Evolutionary conservation across 441 rosid genomes (phyloP).

Genomic region (Pelargonium cotyledonis): DNA sequence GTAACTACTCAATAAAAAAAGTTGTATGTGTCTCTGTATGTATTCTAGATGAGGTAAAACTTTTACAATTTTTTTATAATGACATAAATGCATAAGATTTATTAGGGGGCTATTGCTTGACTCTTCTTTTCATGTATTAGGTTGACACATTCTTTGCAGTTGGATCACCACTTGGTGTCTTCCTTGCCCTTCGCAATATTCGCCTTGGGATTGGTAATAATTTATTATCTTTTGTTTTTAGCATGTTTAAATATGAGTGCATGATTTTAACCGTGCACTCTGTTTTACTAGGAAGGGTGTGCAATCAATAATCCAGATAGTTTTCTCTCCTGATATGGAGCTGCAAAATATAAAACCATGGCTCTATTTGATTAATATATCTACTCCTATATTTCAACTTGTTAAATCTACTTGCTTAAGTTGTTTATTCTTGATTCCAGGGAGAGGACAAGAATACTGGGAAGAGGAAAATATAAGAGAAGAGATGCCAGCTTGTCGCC

Average conservation of each 20-base stretch:
- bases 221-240: background rate
- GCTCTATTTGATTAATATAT: constrained; percentile 5
- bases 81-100: background rate
- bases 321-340: background rate
- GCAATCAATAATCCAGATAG: background rate
- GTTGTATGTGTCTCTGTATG: background rate
- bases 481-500: constrained; percentile 95
- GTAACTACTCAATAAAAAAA: background rate
- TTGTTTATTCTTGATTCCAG: constrained; percentile 31
- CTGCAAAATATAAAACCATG: constrained; percentile 4
- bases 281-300: background rate
- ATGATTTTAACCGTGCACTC: background rate
- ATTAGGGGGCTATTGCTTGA: constrained; percentile 8
- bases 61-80: background rate
- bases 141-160: constrained; percentile 97
- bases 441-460: constrained; percentile 88
- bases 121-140: constrained; percentile 32
- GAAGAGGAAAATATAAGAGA: constrained; percentile 67
- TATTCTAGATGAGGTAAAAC: background rate
- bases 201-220: constrained; percentile 78
- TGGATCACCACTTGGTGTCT: constrained; percentile 98
- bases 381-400: constrained; percentile 10
- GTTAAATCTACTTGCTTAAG: background rate
- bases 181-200: constrained; percentile 80
- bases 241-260: background rate